A percentile compares a stretch with the other conserved stretches of the same genome.
Conservation (phyloP, 306 rosid genomes). For the Sicyos baderoa region DNA sequence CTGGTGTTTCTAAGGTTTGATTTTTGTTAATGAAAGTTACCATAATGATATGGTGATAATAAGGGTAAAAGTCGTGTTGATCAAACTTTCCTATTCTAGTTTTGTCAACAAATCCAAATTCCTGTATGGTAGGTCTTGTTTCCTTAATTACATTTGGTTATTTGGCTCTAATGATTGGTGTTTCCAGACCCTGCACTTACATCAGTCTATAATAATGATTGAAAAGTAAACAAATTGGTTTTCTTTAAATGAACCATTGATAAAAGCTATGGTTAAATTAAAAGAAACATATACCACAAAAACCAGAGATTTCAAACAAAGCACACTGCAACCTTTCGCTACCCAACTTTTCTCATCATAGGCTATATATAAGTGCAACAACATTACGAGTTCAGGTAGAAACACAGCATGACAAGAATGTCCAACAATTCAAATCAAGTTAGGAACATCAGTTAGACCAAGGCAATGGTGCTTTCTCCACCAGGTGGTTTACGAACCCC, state of each 20-base stretch:
- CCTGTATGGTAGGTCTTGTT: neutral
- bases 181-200: neutral
- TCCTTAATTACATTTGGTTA: neutral
- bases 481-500: no score
- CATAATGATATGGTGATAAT: neutral
- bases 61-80: neutral
- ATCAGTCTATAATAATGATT: neutral
- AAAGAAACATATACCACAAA: no score
- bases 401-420: neutral
- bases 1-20: neutral
- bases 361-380: no score
- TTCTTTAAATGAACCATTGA: no score
- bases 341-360: neutral
- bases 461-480: no score
- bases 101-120: neutral
- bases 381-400: neutral
- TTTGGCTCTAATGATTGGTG: slow-evolving; percentile 6
- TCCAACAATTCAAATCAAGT: slow-evolving; percentile 12
- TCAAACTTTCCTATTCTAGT: neutral
- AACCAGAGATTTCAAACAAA: no score
- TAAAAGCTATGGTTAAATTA: no score
- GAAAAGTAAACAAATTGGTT: no score
- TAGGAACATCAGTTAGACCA: neutral
- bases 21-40: neutral
- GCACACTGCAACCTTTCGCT: neutral